A percentile compares a stretch with the other conserved stretches of the same genome.
phyloP scores from a whole-genome alignment of 139 green algal species.

The Tetraselmis chui region DNA sequence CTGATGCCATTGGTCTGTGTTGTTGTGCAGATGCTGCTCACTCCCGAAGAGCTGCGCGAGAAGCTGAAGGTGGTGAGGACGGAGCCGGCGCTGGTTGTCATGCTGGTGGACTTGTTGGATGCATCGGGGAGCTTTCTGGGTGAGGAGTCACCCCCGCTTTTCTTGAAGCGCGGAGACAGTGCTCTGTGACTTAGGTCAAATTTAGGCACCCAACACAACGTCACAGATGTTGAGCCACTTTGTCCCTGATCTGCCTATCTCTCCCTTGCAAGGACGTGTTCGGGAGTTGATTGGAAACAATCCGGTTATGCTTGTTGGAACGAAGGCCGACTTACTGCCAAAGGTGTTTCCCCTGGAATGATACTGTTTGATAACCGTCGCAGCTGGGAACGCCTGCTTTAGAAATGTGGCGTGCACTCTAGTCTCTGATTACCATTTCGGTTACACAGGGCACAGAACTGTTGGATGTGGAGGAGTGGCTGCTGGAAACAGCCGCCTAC shows the following conservation, averaged over 20 bases:
- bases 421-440: no score
- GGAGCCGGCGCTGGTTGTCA: slow-evolving; percentile 55
- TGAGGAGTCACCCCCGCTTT: no score
- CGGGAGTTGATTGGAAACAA: slow-evolving; percentile 85
- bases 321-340: slow-evolving; percentile 91
- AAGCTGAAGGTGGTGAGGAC: slow-evolving; percentile 52
- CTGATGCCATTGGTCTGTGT: slow-evolving; percentile 9
- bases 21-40: slow-evolving; percentile 46
- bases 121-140: slow-evolving; percentile 66
- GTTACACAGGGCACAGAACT: no score
- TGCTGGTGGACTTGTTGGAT: slow-evolving; percentile 89
- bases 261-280: slow-evolving; percentile 51
- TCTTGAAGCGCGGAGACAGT: no score
- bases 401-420: no score
- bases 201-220: no score
- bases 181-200: no score
- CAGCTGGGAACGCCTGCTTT: no score
- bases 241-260: slow-evolving; percentile 7
- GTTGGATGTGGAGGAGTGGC: slow-evolving; percentile 65
- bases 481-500: slow-evolving; percentile 39
- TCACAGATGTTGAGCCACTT: no score
- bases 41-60: slow-evolving; percentile 64
- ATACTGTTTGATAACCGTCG: no score
- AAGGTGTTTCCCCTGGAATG: slow-evolving; percentile 13
- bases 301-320: slow-evolving; percentile 88